phyloP scores from a whole-genome alignment of 2,329 filamentous ascomycete genomes.

The Ophioceras dolichostomum region DNA sequence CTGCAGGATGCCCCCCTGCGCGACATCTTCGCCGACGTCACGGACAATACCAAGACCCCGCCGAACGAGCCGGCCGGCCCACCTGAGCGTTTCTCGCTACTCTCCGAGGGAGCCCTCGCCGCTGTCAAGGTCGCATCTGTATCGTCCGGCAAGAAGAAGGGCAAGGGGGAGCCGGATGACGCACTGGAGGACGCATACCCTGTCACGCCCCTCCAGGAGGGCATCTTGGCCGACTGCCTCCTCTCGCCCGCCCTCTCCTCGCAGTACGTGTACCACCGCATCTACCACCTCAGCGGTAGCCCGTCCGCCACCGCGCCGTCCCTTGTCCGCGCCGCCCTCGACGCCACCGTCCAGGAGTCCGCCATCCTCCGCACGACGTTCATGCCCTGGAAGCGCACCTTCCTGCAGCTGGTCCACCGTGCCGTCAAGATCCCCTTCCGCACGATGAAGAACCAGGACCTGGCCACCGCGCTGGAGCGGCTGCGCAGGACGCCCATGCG shows the following conservation, averaged over 20 bases:
- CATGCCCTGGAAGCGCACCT: conserved; percentile 1
- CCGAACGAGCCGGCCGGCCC: too few species aligned
- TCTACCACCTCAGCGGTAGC: not conserved
- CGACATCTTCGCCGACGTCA: too few species aligned
- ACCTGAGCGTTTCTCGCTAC: too few species aligned
- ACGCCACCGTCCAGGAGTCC: conserved; percentile 5
- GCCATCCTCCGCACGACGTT: conserved; percentile 10
- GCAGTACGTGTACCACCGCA: conserved; percentile 6
- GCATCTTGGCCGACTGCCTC: conserved; percentile 6
- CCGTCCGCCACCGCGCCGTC: conserved; percentile 2
- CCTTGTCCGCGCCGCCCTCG: too few species aligned
- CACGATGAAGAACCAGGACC: not conserved
- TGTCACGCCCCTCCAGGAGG: conserved; percentile 12
- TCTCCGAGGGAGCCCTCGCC: too few species aligned
- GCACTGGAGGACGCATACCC: conserved; percentile 10
- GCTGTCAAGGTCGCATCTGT: too few species aligned
- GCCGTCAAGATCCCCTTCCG: not conserved
- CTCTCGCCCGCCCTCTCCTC: conserved; percentile 9
- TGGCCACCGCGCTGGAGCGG: not conserved
- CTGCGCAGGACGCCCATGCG: not conserved
- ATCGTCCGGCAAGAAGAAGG: not conserved
- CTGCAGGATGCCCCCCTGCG: too few species aligned
- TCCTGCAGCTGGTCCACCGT: conserved; percentile 1
- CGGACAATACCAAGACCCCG: too few species aligned
- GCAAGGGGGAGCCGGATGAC: not conserved